These are phyloP conservation scores for Nidula microcarpa DNA, from an alignment of 768 basidiomycete species.

Conservation along the genomic window DNA sequence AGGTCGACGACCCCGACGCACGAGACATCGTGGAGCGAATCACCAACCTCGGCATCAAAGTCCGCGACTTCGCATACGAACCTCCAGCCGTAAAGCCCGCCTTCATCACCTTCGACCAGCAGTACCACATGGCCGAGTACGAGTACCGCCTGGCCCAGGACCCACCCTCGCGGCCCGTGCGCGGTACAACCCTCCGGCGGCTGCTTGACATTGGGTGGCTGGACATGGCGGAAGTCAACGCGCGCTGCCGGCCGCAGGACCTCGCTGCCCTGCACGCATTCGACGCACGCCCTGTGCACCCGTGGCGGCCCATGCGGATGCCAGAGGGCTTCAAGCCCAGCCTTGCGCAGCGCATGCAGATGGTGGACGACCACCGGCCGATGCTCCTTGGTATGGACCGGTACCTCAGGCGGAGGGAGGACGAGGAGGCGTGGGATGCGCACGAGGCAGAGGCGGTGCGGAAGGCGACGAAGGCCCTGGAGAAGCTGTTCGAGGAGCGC, in stretches of 20 bases:
- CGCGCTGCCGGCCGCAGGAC: constrained; percentile 27
- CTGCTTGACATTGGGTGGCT: constrained; percentile 38
- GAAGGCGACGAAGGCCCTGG: background rate
- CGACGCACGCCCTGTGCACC: constrained; percentile 12
- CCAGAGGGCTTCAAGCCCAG: background rate
- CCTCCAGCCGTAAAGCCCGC: constrained; percentile 9
- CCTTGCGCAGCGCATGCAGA: background rate
- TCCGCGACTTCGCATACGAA: constrained; percentile 36
- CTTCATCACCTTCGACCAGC: constrained; percentile 36
- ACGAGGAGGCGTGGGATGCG: background rate
- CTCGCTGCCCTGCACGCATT: constrained; percentile 24
- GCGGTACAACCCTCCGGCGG: constrained; percentile 32
- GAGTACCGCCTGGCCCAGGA: constrained; percentile 31
- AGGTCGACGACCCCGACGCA: constrained; percentile 30
- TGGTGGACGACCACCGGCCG: too few species aligned
- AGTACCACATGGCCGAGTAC: constrained; percentile 30
- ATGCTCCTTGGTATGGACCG: background rate
- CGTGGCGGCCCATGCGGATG: background rate
- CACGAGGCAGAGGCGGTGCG: background rate
- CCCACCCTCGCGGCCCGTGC: constrained; percentile 24
- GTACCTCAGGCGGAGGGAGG: background rate
- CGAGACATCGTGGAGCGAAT: constrained; percentile 25
- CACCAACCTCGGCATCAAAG: constrained; percentile 28
- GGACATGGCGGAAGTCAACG: constrained; percentile 23
- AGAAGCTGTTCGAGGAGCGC: background rate